Evolutionary conservation across 192 early-diverging fungal genomes (phyloP), one percentile per base, ranked within the genome.

Genomic region (Dispira simplex): DNA sequence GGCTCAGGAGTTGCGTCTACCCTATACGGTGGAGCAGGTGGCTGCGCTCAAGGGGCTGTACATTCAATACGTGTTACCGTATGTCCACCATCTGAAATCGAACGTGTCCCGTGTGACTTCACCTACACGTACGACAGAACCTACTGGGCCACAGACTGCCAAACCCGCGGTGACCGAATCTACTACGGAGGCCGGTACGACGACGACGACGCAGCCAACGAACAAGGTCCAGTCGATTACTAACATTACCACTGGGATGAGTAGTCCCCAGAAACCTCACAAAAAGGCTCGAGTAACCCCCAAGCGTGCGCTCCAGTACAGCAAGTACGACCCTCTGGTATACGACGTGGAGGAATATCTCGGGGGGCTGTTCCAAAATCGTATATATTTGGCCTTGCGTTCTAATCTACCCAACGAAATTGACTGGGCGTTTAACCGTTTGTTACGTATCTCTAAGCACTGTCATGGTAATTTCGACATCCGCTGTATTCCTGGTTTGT

Each of bases 391-490:
- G 25, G 58, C 58, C 21, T 44, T 60, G 8, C 58, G 26, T 2
- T 60, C 58, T 16, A 60, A 60, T 43, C 58, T 60, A 18, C 58
- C 58, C 43, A 60, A 60, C 43, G 58, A 60, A 13, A 32, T 60
- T 11, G 58, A 60, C 58, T 60, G 58, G 58, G 58, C 58, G 14
- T 60, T 60, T 21, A 60, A 60, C 39, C 58, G 58, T 21, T 21
- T 60, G 28, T 44, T 60, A 4, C 58, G 58, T 14, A 44, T 60
- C 14, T 60, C 58, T 18, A 60, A 60, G 28, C 21, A 26, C 21
- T 60, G 58, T 44, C 25, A 13, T 18, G 58, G 44, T 43, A 44
- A 60, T 18, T 60, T 60, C 21, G 58, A 60, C 14, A 60, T 60
- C 39, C 58, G 32, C 11, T 60, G 58, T 44, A 60, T 60, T 43